Base-by-base conservation (phyloP, 192 early-diverging fungal species). In the Coemansia brasiliensis region DNA sequence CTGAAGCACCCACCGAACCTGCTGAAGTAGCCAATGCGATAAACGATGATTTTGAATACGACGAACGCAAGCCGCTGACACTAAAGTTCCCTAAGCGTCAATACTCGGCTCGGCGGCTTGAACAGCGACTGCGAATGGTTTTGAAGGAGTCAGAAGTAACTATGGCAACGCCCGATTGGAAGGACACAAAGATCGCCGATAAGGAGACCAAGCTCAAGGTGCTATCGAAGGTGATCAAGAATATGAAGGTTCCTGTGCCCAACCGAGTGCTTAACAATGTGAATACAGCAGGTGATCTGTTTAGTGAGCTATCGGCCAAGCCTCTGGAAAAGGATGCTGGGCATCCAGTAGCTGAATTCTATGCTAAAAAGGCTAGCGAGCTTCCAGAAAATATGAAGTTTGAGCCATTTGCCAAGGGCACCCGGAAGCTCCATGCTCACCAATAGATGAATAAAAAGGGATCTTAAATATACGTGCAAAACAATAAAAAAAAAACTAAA, bases 361-460 rank as follows among this genome's bases (percentile, higher is more conserved):
- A 59, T 20, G 27, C 49, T 9, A 52, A 65, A 20, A 41, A 59
- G 10, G 58, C 41, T 8, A 39, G 49, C 35, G 29, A 61, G 45
- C 58, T 79, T 35, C 76, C 76, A 13, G 41, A 58, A 11, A 79
- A 79, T 63, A 69, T 79, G 69, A 79, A 69, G 60, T 79, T 79
- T 57, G 76, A 73, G 62, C 65, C 76, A 15, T 79, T 65, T 46
- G 40, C 44, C 24, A 69, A 66, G 46, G 41, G 52, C 10, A 65
- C 57, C 11, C 70, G 76, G 62, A 79, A 61, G 37, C 52, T 73
- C 16, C 76, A 79, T 20, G 70, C 57, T 3, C 59, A 29, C 45
- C 58, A 79, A 40, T 79, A 79, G 42, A n/a, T n/a, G n/a, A n/a
- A n/a, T n/a, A 39, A 40, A 26, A 56, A 49, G 13, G 39, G 11